Evolutionary conservation across 1,284 basidiomycete species (phyloP).

Genomic region (Rhodotorula sp.): DNA sequence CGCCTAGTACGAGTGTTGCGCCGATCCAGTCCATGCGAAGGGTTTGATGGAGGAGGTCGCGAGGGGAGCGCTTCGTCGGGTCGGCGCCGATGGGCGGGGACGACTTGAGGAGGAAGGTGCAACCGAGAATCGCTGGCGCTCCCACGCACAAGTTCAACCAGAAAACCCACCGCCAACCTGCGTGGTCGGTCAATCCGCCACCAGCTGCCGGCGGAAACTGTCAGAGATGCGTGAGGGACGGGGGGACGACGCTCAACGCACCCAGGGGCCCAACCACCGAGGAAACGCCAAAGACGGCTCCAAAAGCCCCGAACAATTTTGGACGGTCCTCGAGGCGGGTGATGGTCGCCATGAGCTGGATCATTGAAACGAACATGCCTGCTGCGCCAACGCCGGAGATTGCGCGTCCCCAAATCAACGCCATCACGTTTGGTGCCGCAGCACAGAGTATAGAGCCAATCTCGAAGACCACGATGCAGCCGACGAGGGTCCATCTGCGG

Average conservation of each 20-base stretch:
- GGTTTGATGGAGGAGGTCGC: slow-evolving; percentile 22
- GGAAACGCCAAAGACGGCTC: slow-evolving; percentile 50
- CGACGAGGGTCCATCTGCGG: slow-evolving; percentile 46
- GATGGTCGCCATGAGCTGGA: slow-evolving; percentile 51
- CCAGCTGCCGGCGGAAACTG: background rate
- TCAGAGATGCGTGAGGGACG: too few relatives aligned
- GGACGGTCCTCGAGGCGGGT: slow-evolving; percentile 52
- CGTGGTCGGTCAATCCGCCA: slow-evolving; percentile 53
- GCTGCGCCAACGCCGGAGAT: slow-evolving; percentile 56
- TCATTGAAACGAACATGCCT: slow-evolving; percentile 50
- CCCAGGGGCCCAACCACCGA: slow-evolving; percentile 51
- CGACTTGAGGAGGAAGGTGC: slow-evolving; percentile 34
- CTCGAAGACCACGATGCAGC: slow-evolving; percentile 54
- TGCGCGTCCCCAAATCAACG: slow-evolving; percentile 56
- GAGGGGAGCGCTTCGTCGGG: slow-evolving; percentile 12
- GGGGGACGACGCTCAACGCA: background rate
- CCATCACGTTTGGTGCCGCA: slow-evolving; percentile 51
- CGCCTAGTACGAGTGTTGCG: slow-evolving; percentile 41
- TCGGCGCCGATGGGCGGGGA: slow-evolving; percentile 30
- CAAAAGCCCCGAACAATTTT: slow-evolving; percentile 49
- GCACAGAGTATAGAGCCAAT: slow-evolving; percentile 56
- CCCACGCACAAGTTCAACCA: slow-evolving; percentile 43
- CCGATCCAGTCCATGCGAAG: slow-evolving; percentile 46
- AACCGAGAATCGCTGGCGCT: slow-evolving; percentile 21
- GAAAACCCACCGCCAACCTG: slow-evolving; percentile 51